Base-by-base conservation (phyloP, 495 filamentous ascomycete genomes). In the Daldinia caldariorum region DNA sequence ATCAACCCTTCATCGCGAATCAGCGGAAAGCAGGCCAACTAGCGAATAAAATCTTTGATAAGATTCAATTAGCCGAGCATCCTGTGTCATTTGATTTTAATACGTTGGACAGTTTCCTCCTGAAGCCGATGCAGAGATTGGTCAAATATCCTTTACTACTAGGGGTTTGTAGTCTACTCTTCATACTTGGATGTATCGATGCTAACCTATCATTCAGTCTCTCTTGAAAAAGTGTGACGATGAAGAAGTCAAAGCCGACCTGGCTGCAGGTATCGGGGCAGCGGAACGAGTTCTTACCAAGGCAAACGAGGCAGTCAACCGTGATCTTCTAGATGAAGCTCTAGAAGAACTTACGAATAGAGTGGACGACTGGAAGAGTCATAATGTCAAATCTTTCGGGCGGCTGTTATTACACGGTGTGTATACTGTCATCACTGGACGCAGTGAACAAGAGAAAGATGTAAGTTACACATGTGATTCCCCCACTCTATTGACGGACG, bases 321-420 rank as follows among this genome's bases (percentile, higher is more conserved):
- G 91, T 55, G 92, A 97, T 74, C 88, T 97, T 57, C 83, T 95
- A 58, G 81, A 86, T 43, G 88, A 91, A 62, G 93, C 94, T 8
- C 83, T 97, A 18, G 86, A 89, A 57, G 96, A 98, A 53, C 83
- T 99, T 14, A 87, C 88, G 60, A 79, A 82, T 39, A 86, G 94
- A n/a, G 95, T 99, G 0, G 95, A 98, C 74, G 95, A 99, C 77
- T 99, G 95, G 95, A 98, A 97, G 77, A 89, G 92, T 34, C 91
- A 98, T 75, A 88, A 89, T 41, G 88, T 97, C 31, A 92, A 97
- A 45, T 87, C 91, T 20, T 98, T 99, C 76, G 95, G 95, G 16
- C 91, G 93, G 41, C 80, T 99, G 32, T 82, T 99, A 14, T 84
- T 97, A 2, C 91, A 94, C 72, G 95, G 95, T n/a, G 92, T 92